These are phyloP conservation scores for Nicotiana rustica DNA, from an alignment of 305 asterid genomes.

Conservation along the genomic window DNA sequence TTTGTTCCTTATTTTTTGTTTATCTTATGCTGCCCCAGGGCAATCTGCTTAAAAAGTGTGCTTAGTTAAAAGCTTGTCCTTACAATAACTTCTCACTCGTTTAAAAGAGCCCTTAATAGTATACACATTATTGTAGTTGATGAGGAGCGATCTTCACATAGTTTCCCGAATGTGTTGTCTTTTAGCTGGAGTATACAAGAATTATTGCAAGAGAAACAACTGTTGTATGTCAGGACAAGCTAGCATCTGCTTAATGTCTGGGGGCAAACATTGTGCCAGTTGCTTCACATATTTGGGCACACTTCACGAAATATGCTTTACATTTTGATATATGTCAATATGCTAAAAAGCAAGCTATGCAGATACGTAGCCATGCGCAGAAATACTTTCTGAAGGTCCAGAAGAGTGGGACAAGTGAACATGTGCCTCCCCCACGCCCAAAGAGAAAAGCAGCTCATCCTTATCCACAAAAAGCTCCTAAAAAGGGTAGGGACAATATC, in stretches of 20 bases:
- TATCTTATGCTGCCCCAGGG: conserved; percentile 13
- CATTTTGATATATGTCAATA: conserved; percentile 31
- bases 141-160: not conserved
- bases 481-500: conserved; percentile 54
- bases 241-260: not conserved
- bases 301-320: conserved; percentile 7
- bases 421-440: conserved; percentile 96
- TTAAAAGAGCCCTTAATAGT: conserved; percentile 2
- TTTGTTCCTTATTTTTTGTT: conserved; percentile 23
- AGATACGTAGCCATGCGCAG: conserved; percentile 99
- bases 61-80: not conserved
- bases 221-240: not conserved
- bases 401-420: conserved; percentile 85
- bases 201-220: not conserved
- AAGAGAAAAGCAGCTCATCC: conserved; percentile 96
- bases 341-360: conserved; percentile 50
- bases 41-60: conserved; percentile 9
- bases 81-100: not conserved
- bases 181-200: not conserved
- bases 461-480: conserved; percentile 89
- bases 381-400: conserved; percentile 92
- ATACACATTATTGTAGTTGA: not conserved
- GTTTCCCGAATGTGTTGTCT: not conserved
- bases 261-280: not conserved
- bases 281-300: not conserved